These are phyloP conservation scores for Polysphondylium violaceum DNA, from an alignment of 78 protist genomes.

Conservation along the genomic window DNA sequence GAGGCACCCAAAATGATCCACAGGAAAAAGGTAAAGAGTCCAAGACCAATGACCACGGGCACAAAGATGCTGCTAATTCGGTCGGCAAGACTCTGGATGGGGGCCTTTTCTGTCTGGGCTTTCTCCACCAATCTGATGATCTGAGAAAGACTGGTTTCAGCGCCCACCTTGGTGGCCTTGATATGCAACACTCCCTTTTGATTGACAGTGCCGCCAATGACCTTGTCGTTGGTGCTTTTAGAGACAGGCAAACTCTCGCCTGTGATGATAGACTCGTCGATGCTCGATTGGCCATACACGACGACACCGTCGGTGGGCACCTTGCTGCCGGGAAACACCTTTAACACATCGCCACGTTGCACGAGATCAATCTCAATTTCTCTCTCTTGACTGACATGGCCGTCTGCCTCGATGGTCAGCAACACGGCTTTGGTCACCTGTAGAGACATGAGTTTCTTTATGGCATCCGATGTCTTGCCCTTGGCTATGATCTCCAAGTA, in stretches of 20 bases:
- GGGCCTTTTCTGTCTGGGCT: constrained; percentile 92
- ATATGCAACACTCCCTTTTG: constrained; percentile 78
- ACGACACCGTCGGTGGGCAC: constrained; percentile 90
- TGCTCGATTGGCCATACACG: constrained; percentile 44
- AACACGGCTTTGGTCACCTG: constrained; percentile 80
- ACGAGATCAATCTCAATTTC: constrained; percentile 77
- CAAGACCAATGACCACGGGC: constrained; percentile 89
- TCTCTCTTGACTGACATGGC: background rate
- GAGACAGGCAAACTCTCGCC: constrained; percentile 93
- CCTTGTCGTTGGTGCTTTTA: constrained; percentile 83
- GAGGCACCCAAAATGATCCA: constrained; percentile 83
- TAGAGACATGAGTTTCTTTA: constrained; percentile 78
- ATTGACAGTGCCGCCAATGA: constrained; percentile 96
- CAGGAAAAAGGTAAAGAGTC: constrained; percentile 85
- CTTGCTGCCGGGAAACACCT: constrained; percentile 89
- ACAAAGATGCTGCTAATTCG: constrained; percentile 85
- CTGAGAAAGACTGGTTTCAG: constrained; percentile 88
- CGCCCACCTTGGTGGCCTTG: constrained; percentile 87
- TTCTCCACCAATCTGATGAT: constrained; percentile 92
- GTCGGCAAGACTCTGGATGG: constrained; percentile 91
- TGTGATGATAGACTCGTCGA: constrained; percentile 96
- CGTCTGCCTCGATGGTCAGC: constrained; percentile 29
- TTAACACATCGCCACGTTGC: constrained; percentile 88
- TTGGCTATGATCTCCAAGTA: constrained; percentile 94
- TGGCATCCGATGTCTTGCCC: constrained; percentile 90